Percentiles rank a stretch among this genome's conserved stretches.
These are phyloP conservation scores for Dothiorella sarmentorum DNA, from an alignment of 2,329 filamentous ascomycete genomes.

Conservation along the genomic window DNA sequence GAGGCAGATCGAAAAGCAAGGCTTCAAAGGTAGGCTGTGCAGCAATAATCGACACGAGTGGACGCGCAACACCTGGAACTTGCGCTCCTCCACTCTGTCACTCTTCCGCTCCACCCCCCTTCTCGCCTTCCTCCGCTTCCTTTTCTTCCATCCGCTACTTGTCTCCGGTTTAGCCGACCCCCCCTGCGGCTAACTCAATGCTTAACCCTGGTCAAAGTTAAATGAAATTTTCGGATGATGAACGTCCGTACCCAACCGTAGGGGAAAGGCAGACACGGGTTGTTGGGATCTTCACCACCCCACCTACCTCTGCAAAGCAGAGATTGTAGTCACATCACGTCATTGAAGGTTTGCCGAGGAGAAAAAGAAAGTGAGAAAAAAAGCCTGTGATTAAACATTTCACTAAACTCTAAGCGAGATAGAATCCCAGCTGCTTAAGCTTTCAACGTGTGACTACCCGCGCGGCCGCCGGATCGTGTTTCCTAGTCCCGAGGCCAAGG, in stretches of 20 bases:
- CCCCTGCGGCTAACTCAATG: not conserved
- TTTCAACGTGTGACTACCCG: no score
- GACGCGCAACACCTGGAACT: conserved; percentile 3
- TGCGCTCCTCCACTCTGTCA: not conserved
- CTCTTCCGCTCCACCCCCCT: not conserved
- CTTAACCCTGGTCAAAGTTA: no score
- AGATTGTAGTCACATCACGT: conserved; percentile 3
- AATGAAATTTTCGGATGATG: not conserved
- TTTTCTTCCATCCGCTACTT: conserved; percentile 8
- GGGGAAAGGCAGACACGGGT: no score
- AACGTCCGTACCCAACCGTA: not conserved
- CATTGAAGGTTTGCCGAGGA: not conserved
- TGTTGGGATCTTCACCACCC: not conserved
- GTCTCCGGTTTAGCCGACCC: conserved; percentile 1
- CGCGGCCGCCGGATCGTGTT: no score
- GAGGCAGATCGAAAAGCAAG: conserved; percentile 2
- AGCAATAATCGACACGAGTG: no score
- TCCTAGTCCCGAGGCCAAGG: no score
- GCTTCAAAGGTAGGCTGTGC: not conserved
- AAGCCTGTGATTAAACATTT: not conserved
- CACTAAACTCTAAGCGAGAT: not conserved
- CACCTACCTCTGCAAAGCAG: not conserved
- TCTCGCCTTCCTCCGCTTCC: not conserved
- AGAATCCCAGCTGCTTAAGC: no score
- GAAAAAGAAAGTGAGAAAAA: not conserved